These are phyloP conservation scores for Aspergillus pseudoterreus DNA, from an alignment of 2,329 filamentous ascomycete species.

Conservation along the genomic window DNA sequence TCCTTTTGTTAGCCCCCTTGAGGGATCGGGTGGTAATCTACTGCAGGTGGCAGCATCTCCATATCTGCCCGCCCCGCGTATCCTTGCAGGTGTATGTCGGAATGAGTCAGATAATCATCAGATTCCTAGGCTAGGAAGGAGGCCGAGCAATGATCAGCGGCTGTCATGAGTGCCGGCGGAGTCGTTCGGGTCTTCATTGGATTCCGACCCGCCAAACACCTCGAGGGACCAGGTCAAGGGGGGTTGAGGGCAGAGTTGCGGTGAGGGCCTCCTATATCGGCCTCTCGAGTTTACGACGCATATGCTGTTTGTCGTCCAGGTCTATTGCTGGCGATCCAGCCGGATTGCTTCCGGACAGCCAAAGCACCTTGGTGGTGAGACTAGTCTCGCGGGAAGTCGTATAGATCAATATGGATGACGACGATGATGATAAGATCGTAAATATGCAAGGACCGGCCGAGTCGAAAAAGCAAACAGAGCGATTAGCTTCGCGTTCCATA, in stretches of 20 bases:
- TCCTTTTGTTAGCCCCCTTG: not conserved
- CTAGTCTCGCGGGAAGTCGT: not conserved
- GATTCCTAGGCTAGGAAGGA: constrained; percentile 4
- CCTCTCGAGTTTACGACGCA: not conserved
- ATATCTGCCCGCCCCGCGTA: constrained; percentile 1
- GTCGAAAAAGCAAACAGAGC: constrained; percentile 15
- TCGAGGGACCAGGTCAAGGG: constrained; percentile 2
- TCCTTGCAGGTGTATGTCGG: constrained; percentile 16
- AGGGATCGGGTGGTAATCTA: constrained; percentile 6
- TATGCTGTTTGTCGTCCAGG: constrained; percentile 4
- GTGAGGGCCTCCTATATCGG: constrained; percentile 7
- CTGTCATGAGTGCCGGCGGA: not conserved
- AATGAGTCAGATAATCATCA: constrained; percentile 7
- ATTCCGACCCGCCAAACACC: constrained; percentile 9
- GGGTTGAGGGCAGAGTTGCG: constrained; percentile 8
- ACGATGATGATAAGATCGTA: constrained; percentile 9
- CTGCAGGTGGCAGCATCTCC: constrained; percentile 4
- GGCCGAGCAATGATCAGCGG: constrained; percentile 12
- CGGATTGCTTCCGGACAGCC: not conserved
- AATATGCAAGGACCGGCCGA: constrained; percentile 7
- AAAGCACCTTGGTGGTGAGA: not conserved
- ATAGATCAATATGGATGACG: not conserved
- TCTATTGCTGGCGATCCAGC: not conserved
- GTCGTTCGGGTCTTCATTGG: not conserved
- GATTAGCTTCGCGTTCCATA: constrained; percentile 6